Conservation (phyloP, 331 rosid species). For the Dryas integrifolia region DNA sequence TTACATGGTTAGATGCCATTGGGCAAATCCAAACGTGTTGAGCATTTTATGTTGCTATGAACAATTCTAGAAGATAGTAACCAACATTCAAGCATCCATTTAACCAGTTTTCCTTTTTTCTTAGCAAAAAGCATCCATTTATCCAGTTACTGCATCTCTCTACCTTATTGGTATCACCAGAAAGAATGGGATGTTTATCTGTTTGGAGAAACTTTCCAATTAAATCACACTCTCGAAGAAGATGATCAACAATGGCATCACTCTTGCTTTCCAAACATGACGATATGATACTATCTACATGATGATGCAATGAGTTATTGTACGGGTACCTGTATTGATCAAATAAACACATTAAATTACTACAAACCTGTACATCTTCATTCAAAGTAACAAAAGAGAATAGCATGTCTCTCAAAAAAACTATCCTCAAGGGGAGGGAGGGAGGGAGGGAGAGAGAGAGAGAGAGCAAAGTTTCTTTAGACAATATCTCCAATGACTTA, state of each 20-base stretch:
- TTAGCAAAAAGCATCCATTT: conserved; percentile 14
- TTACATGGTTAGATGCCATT: conserved; percentile 14
- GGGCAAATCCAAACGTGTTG: conserved; percentile 20
- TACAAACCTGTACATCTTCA: conserved; percentile 1
- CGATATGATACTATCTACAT: conserved; percentile 74
- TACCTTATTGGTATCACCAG: conserved; percentile 63
- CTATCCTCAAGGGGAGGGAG: background rate
- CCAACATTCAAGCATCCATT: conserved; percentile 24
- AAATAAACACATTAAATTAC: conserved; percentile 9
- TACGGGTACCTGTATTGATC: conserved; percentile 77
- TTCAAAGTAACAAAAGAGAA: conserved; percentile 21
- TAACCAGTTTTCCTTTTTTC: conserved; percentile 3
- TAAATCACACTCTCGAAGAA: conserved; percentile 80
- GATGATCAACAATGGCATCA: conserved; percentile 64
- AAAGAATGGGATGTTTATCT: conserved; percentile 63
- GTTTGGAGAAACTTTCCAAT: conserved; percentile 68
- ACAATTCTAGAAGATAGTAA: conserved; percentile 1
- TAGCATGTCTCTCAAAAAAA: background rate
- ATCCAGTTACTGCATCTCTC: conserved; percentile 30
- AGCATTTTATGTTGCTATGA: background rate
- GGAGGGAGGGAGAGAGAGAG: background rate
- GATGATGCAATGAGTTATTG: conserved; percentile 87
- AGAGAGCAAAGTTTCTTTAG: too few relatives aligned
- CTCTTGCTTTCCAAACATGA: conserved; percentile 90
- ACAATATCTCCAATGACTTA: background rate